Conservation (phyloP, 345 rosid species). For the Zanthoxylum bungeanum region DNA sequence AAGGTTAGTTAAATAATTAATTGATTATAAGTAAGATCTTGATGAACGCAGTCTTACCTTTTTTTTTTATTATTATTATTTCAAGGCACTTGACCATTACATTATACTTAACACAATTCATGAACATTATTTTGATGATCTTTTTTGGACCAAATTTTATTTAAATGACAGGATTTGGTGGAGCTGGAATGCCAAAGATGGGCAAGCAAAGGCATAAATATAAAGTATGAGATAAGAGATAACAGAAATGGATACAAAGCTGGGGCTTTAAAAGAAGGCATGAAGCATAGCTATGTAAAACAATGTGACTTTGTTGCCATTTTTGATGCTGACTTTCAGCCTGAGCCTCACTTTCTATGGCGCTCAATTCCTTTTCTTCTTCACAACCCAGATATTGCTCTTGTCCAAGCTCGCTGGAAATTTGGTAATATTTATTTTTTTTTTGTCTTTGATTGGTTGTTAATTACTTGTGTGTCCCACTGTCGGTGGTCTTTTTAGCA, state of each 20-base stretch:
- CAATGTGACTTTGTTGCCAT: conserved; percentile 72
- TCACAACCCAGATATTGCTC: conserved; percentile 65
- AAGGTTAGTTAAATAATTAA: conserved; percentile 21
- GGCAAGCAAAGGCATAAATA: conserved; percentile 68
- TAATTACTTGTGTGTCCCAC: background rate
- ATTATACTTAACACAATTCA: background rate
- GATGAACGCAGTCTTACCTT: too few relatives aligned
- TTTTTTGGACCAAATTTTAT: background rate
- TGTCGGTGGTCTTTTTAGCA: conserved; percentile 12
- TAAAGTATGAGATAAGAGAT: conserved; percentile 61
- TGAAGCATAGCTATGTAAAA: conserved; percentile 73
- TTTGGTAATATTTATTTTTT: too few relatives aligned
- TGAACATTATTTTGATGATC: background rate
- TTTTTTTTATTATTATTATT: too few relatives aligned
- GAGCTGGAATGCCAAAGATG: conserved; percentile 72
- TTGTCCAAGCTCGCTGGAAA: conserved; percentile 93
- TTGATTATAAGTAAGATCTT: too few relatives aligned
- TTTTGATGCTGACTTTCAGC: conserved; percentile 91
- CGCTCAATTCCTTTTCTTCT: conserved; percentile 68
- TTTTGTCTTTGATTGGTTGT: background rate
- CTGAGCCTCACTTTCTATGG: conserved; percentile 74
- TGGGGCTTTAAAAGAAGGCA: conserved; percentile 77
- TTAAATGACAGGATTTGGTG: conserved; percentile 49
- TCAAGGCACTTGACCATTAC: too few relatives aligned
- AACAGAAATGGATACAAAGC: conserved; percentile 77